Evolutionary conservation across 345 rosid species (phyloP), one percentile per base, ranked within the genome.

Genomic region (Euphorbia tirucalli): DNA sequence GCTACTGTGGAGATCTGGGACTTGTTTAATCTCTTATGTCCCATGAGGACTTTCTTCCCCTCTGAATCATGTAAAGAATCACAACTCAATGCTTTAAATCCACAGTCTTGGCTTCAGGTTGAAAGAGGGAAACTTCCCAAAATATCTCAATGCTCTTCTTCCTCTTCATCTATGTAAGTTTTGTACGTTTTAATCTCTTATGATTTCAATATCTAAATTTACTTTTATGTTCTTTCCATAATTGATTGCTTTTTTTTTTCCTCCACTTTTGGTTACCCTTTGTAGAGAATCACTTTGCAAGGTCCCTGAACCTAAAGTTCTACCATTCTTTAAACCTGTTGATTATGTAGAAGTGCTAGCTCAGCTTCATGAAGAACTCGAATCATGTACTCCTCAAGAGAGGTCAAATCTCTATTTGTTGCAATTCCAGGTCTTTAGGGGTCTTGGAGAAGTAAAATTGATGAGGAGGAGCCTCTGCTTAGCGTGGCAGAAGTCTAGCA

Each of bases 41-140:
- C 87, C 74, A 95, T 92, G 99, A 89, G 87, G 90, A 83, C 89
- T 39, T 88, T 89, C 79, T 85, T 85, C 71, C 89, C 93, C 6
- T 85, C 97, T 62, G 97, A 92, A 68, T 83, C 94, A 31, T 93
- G 87, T 84, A 95, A 92, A 86, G 98, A 93, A 62, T 75, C 92
- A 62, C 93, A 89, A 76, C 86, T 87, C 78, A 74, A 87, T 87
- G 87, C 89, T 1, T 77, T 90, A 55, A 95, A 95, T 89, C 98
- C 97, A 5, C 98, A 95, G 84, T 90, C 98, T 65, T 95, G 99
- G 99, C 99, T 92, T 70, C 99, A 95, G 83, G 98, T 92, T 74
- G 99, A 95, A 78, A 88, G 98, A 81, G 99, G 98, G 79, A 95
- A 93, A 77, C 84, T 84, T 65, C 76, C 86, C 52, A 89, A 89